These are phyloP conservation scores for Melanomma pulvis-pyrius DNA, from an alignment of 495 filamentous ascomycete species.

Conservation along the genomic window DNA sequence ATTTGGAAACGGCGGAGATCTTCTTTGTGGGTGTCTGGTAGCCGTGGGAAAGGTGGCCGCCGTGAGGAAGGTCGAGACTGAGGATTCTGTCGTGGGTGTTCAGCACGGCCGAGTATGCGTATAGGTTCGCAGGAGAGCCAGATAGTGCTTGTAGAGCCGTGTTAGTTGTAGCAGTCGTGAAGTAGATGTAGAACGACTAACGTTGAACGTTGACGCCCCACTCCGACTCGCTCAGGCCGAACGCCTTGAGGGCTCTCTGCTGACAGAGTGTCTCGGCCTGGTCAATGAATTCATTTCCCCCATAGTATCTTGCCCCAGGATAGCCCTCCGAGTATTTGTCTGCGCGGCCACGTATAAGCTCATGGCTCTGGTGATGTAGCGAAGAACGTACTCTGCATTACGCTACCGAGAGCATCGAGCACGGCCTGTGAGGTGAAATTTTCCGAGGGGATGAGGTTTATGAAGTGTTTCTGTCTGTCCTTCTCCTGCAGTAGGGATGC, in stretches of 20 bases:
- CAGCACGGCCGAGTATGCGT: slow-evolving; percentile 91
- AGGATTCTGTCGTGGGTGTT: slow-evolving; percentile 93
- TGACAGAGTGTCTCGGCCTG: slow-evolving; percentile 88
- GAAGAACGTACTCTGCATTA: slow-evolving; percentile 84
- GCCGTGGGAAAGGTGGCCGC: slow-evolving; percentile 94
- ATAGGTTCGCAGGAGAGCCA: slow-evolving; percentile 93
- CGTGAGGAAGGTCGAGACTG: slow-evolving; percentile 95
- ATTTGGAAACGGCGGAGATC: slow-evolving; percentile 96
- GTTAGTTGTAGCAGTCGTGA: slow-evolving; percentile 31
- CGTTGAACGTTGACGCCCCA: slow-evolving; percentile 99
- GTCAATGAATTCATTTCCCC: slow-evolving; percentile 95
- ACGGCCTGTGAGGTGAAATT: slow-evolving; percentile 99
- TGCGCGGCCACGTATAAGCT: slow-evolving; percentile 41
- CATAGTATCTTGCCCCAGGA: slow-evolving; percentile 94
- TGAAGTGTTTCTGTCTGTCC: slow-evolving; percentile 91
- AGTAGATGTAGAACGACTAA: slow-evolving; percentile 49
- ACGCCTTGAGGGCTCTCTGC: slow-evolving; percentile 82
- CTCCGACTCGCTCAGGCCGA: slow-evolving; percentile 77
- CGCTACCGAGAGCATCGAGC: slow-evolving; percentile 91
- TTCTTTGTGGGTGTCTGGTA: slow-evolving; percentile 98
- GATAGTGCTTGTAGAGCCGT: slow-evolving; percentile 72
- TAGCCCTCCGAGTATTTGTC: slow-evolving; percentile 99
- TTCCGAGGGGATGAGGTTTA: slow-evolving; percentile 98
- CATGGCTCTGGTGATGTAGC: slow-evolving; percentile 22
- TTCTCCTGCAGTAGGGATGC: slow-evolving; percentile 69